Conservation (phyloP, 108 stramenopile genomes). For the Cyclostephanos tholiformis region DNA sequence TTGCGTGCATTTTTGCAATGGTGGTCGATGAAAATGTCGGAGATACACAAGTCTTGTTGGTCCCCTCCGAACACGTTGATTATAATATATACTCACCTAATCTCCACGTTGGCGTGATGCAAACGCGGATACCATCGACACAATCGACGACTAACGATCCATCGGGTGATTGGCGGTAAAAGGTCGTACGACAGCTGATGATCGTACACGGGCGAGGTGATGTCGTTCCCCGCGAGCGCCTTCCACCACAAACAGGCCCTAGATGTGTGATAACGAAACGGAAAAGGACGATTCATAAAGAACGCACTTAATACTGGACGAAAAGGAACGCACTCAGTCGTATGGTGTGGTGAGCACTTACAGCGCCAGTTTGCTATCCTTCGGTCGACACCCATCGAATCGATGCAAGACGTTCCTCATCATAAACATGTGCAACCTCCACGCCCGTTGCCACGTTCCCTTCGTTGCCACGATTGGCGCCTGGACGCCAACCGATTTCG, state of each 20-base stretch:
- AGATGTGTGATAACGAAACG: neutral
- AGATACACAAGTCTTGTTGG: neutral
- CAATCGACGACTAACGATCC: conserved; percentile 43
- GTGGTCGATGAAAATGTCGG: neutral
- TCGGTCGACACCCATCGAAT: conserved; percentile 52
- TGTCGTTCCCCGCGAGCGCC: conserved; percentile 64
- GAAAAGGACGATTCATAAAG: neutral
- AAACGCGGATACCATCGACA: conserved; percentile 61
- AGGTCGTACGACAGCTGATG: conserved; percentile 64
- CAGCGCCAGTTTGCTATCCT: conserved; percentile 57
- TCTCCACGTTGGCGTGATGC: conserved; percentile 78
- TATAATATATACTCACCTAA: conserved; percentile 25
- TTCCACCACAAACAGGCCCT: conserved; percentile 77
- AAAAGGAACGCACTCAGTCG: neutral
- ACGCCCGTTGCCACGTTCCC: conserved; percentile 59
- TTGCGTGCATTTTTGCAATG: neutral
- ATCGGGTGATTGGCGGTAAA: conserved; percentile 59
- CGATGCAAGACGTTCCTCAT: conserved; percentile 55
- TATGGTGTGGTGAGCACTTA: conserved; percentile 5
- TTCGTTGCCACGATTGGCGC: conserved; percentile 47
- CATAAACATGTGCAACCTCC: conserved; percentile 51
- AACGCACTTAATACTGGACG: neutral
- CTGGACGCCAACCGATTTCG: conserved; percentile 39
- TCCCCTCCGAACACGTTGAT: neutral
- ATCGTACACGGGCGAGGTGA: conserved; percentile 60